Evolutionary conservation across 2,329 filamentous ascomycete species (phyloP).

Genomic region (Zymoseptoria brevis): DNA sequence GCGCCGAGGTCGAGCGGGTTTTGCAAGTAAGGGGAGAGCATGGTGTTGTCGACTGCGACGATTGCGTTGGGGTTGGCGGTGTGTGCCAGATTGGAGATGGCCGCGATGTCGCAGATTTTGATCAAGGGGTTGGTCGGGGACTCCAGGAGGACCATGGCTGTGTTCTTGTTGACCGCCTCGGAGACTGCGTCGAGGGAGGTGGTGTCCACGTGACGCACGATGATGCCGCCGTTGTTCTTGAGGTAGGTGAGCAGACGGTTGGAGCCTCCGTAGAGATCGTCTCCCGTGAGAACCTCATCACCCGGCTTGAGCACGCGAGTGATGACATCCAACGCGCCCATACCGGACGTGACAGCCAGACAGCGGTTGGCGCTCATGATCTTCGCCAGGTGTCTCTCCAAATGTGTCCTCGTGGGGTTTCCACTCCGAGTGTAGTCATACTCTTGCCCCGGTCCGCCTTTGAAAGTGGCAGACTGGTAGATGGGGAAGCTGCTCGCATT

Average conservation of each 20-base stretch:
- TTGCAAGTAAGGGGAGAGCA: constrained; percentile 90
- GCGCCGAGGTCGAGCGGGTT: constrained; percentile 92
- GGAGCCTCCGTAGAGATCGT: constrained; percentile 93
- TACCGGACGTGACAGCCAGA: constrained; percentile 89
- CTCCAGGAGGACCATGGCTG: constrained; percentile 90
- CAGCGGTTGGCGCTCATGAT: constrained; percentile 94
- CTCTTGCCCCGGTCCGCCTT: constrained; percentile 73
- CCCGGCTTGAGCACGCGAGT: constrained; percentile 82
- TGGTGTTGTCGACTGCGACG: constrained; percentile 95
- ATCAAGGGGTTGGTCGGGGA: constrained; percentile 96
- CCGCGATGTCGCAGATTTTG: constrained; percentile 88
- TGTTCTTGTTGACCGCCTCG: constrained; percentile 65
- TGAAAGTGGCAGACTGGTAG: constrained; percentile 97
- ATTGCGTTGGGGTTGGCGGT: constrained; percentile 68
- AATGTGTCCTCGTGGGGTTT: constrained; percentile 90
- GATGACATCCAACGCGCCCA: constrained; percentile 96
- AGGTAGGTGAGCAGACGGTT: constrained; percentile 91
- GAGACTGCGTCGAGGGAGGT: constrained; percentile 66
- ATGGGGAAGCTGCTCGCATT: constrained; percentile 93
- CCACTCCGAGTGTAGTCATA: constrained; percentile 98
- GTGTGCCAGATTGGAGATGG: constrained; percentile 70
- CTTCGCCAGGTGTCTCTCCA: constrained; percentile 95
- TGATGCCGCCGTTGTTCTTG: constrained; percentile 77
- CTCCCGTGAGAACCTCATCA: constrained; percentile 93
- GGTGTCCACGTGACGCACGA: constrained; percentile 94